These are phyloP conservation scores for Sporothrix brunneoviolacea DNA, from an alignment of 2,329 filamentous ascomycete species.

Conservation along the genomic window DNA sequence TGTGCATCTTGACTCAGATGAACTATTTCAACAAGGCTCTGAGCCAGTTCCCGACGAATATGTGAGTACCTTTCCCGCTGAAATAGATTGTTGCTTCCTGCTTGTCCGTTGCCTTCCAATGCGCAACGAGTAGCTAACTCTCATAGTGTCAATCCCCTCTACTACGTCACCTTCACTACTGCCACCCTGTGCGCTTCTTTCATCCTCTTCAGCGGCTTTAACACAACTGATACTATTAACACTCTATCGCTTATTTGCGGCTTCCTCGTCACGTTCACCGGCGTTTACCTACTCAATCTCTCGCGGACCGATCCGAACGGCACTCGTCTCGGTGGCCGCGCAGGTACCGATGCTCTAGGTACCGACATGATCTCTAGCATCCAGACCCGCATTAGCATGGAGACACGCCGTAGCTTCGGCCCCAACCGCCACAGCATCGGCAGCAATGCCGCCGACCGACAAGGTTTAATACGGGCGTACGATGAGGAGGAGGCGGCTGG, in stretches of 20 bases:
- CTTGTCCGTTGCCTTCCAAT: not conserved
- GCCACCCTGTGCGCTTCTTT: slow-evolving; percentile 91
- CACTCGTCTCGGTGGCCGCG: slow-evolving; percentile 53
- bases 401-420: slow-evolving; percentile 65
- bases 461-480: slow-evolving; percentile 81
- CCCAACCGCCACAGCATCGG: slow-evolving; percentile 54
- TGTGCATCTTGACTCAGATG: slow-evolving; percentile 98
- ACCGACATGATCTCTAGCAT: slow-evolving; percentile 87
- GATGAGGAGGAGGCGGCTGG: slow-evolving; percentile 75
- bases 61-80: no score
- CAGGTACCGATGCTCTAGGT: slow-evolving; percentile 69
- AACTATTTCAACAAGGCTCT: slow-evolving; percentile 99
- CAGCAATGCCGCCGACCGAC: slow-evolving; percentile 61
- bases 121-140: slow-evolving; percentile 22
- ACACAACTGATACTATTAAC: slow-evolving; percentile 85
- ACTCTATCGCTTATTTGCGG: slow-evolving; percentile 88
- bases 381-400: slow-evolving; percentile 90
- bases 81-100: no score
- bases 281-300: slow-evolving; percentile 93
- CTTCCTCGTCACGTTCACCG: slow-evolving; percentile 90
- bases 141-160: slow-evolving; percentile 80
- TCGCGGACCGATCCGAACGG: slow-evolving; percentile 87
- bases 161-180: slow-evolving; percentile 97
- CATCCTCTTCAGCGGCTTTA: slow-evolving; percentile 93
- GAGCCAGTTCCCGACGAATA: slow-evolving; percentile 93